These are phyloP conservation scores for Rheum nobile DNA, from an alignment of 148 eudicot species.

Conservation along the genomic window DNA sequence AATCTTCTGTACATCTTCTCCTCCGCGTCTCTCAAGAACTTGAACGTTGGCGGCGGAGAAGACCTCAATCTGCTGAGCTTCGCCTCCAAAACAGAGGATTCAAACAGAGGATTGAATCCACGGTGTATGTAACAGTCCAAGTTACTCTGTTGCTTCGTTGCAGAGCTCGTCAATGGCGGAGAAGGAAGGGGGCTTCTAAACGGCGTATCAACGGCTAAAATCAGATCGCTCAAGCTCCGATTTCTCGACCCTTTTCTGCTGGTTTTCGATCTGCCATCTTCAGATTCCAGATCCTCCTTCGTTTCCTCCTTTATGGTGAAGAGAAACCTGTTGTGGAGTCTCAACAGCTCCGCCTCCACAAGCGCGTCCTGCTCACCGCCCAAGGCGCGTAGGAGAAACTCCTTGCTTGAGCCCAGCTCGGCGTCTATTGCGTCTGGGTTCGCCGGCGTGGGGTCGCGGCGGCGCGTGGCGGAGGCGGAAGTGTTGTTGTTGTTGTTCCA, in stretches of 20 bases:
- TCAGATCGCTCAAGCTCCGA: slow-evolving; percentile 57
- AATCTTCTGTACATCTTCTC: slow-evolving; percentile 63
- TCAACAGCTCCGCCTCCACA: slow-evolving; percentile 60
- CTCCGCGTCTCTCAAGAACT: slow-evolving; percentile 92
- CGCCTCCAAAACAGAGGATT: slow-evolving; percentile 38
- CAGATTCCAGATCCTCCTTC: slow-evolving; percentile 80
- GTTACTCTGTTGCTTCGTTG: not conserved
- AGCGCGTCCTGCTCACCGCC: slow-evolving; percentile 28
- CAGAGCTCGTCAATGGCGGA: slow-evolving; percentile 37
- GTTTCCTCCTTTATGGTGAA: slow-evolving; percentile 86
- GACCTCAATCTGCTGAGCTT: slow-evolving; percentile 41
- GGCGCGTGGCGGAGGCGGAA: slow-evolving; percentile 10
- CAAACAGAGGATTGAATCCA: slow-evolving; percentile 81
- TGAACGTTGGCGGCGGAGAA: slow-evolving; percentile 88
- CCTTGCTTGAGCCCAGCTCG: slow-evolving; percentile 34
- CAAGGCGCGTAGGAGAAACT: slow-evolving; percentile 22
- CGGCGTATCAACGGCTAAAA: slow-evolving; percentile 38
- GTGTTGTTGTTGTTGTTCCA: slow-evolving; percentile 39
- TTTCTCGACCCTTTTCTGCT: slow-evolving; percentile 57
- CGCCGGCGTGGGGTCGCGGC: slow-evolving; percentile 11
- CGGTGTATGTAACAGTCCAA: too few relatives aligned
- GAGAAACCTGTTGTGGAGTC: slow-evolving; percentile 68
- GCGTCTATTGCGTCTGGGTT: slow-evolving; percentile 26
- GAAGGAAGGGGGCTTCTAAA: slow-evolving; percentile 50
- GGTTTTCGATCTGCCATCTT: slow-evolving; percentile 48